Base-by-base conservation (phyloP, 192 early-diverging fungal genomes). In the Coemansia sp. region DNA sequence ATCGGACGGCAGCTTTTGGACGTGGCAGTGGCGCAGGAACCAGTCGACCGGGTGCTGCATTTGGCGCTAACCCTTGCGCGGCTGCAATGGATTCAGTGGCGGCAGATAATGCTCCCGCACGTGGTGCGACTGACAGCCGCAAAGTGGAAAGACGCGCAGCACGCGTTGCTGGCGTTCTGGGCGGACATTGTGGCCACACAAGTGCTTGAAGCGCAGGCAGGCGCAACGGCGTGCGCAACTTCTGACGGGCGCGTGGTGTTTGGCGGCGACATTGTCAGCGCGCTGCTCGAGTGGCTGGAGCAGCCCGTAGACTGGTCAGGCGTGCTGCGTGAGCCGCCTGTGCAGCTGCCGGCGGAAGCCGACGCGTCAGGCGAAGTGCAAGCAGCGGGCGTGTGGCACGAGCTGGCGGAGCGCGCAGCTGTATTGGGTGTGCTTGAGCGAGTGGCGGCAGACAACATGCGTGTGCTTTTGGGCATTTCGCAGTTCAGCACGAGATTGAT, bases 51-150 rank as follows among this genome's bases (percentile, higher is more conserved):
- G 27, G 81, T 91, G 12, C 77, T 90, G 45, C 71, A 82, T 12
- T 91, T 94, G 72, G 84, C 82, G 24, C 73, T 89, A 43, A 77
- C 81, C 30, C 78, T 95, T 25, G 84, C 85, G 25, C 77, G 82
- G n/a, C 40, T 87, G n/a, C 76, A 82, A 38, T 92, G 91, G 86
- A 59, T 72, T 27, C 85, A 91, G 52, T 91, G 84, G 62, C 84
- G 84, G 18, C 85, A 87, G 59, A 82, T 93, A 42, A 69, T 91
- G 53, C 67, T 92, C 19, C 90, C 91, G 13, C 80, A 87, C 54
- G 69, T 92, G 41, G 69, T 89, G 24, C 65, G 58, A 7, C 34
- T 65, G 22, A 72, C 70, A 15, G 55, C 56, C 22, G 44, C 33
- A 14, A 55, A 50, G 14, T 78, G 75, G 75, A 7, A 24, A 23